These are phyloP conservation scores for Acorus gramineus DNA, from an alignment of 106 monocot species.

Conservation along the genomic window DNA sequence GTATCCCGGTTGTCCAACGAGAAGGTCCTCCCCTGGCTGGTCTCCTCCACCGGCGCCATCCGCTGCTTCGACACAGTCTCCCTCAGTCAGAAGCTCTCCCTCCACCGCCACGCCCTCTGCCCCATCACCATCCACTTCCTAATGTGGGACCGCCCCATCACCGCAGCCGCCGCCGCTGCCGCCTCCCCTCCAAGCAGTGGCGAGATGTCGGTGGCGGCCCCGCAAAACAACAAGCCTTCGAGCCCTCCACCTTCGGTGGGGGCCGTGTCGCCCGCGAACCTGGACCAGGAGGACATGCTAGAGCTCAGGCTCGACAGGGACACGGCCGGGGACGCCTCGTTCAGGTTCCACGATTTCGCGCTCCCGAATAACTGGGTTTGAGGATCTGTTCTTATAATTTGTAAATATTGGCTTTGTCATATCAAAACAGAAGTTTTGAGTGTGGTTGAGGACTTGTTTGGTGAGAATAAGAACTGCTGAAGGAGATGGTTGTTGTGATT, in stretches of 20 bases:
- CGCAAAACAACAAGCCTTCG: not conserved
- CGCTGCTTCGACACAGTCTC: constrained; percentile 30
- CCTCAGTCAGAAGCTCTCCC: constrained; percentile 25
- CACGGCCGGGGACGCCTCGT: constrained; percentile 8
- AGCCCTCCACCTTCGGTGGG: not conserved
- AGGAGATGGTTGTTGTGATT: no score
- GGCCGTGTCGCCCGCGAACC: constrained; percentile 1
- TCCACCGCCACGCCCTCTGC: constrained; percentile 21
- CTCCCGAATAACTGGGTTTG: constrained; percentile 5
- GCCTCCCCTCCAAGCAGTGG: not conserved
- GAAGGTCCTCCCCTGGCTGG: constrained; percentile 27
- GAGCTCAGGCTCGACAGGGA: constrained; percentile 2
- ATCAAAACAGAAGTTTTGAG: no score
- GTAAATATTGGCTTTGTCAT: no score
- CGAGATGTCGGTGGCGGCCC: not conserved
- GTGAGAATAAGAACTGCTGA: no score
- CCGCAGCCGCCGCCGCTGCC: not conserved
- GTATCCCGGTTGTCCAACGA: constrained; percentile 22
- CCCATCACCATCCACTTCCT: constrained; percentile 21
- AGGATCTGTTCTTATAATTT: not conserved
- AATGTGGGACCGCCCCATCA: constrained; percentile 9
- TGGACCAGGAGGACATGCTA: not conserved
- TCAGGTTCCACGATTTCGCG: constrained; percentile 6
- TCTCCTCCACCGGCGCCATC: constrained; percentile 19
- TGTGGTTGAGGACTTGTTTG: no score